Conservation (phyloP, 2,329 filamentous ascomycete species). For the Metarhizium rileyi region DNA sequence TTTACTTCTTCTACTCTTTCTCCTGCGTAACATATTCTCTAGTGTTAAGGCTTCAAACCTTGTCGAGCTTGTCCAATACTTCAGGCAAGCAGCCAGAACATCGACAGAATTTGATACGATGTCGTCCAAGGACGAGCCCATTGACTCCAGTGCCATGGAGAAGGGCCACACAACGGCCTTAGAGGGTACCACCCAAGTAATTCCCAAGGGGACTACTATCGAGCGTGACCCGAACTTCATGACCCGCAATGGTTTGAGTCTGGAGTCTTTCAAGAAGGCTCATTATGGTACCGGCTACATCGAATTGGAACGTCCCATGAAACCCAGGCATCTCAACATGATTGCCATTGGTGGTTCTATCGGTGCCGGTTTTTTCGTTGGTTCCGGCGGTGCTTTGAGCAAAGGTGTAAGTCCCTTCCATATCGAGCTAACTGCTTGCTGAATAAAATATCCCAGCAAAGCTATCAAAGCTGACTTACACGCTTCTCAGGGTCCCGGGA, state of each 20-base stretch:
- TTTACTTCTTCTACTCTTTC: background rate
- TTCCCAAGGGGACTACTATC: slow-evolving; percentile 6
- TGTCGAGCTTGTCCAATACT: background rate
- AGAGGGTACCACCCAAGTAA: slow-evolving; percentile 11
- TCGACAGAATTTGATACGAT: slow-evolving; percentile 5
- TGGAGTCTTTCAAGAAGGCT: slow-evolving; percentile 28
- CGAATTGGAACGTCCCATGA: slow-evolving; percentile 35
- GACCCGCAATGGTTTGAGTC: slow-evolving; percentile 28
- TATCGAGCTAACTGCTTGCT: background rate
- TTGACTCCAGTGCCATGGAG: slow-evolving; percentile 10
- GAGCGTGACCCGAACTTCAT: slow-evolving; percentile 21
- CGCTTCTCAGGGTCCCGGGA: slow-evolving; percentile 28
- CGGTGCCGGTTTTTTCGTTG: slow-evolving; percentile 53
- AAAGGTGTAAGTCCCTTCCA: slow-evolving; percentile 28
- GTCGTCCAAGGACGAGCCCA: slow-evolving; percentile 11
- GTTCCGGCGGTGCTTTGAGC: slow-evolving; percentile 40
- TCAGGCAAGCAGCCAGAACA: background rate
- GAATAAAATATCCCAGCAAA: no score
- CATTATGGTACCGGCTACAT: slow-evolving; percentile 22
- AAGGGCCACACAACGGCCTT: slow-evolving; percentile 11
- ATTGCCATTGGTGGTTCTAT: slow-evolving; percentile 43
- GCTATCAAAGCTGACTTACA: background rate
- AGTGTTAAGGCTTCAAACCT: background rate
- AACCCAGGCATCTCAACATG: slow-evolving; percentile 48
- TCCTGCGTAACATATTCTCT: background rate